phyloP scores from a whole-genome alignment of 495 filamentous ascomycete genomes.

The Podospora tetraspora region DNA sequence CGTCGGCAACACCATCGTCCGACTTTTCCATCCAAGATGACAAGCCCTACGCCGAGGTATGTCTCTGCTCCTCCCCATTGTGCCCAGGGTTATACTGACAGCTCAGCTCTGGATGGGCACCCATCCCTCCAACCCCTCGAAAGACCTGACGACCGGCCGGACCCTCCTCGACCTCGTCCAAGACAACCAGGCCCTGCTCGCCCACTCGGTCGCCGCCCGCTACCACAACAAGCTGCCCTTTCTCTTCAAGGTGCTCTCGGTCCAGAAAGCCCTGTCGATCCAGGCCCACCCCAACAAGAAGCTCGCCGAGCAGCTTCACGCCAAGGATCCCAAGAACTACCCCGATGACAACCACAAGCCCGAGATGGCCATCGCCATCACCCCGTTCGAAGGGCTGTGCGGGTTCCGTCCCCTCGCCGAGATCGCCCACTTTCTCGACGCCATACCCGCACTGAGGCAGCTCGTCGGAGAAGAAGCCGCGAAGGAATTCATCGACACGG shows the following conservation, averaged over 20 bases:
- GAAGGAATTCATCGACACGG: conserved; percentile 59
- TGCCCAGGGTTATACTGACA: too few relatives aligned
- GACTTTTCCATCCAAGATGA: conserved; percentile 73
- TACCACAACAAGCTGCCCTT: conserved; percentile 69
- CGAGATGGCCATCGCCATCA: conserved; percentile 97
- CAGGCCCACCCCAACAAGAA: conserved; percentile 99
- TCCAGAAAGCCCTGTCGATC: conserved; percentile 90
- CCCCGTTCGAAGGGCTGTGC: conserved; percentile 90
- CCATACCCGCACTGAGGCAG: conserved; percentile 64
- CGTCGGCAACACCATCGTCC: conserved; percentile 64
- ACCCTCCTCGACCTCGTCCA: conserved; percentile 85
- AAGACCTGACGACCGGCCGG: conserved; percentile 76
- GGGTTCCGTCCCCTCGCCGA: conserved; percentile 86
- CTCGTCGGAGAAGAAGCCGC: conserved; percentile 70
- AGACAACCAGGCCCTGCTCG: conserved; percentile 79
- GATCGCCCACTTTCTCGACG: conserved; percentile 77
- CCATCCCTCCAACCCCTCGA: conserved; percentile 90
- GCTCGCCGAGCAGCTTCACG: conserved; percentile 83
- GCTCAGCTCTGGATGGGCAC: conserved; percentile 96
- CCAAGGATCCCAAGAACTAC: conserved; percentile 85
- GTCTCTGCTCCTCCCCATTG: too few relatives aligned
- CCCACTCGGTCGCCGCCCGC: conserved; percentile 59
- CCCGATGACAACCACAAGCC: conserved; percentile 99
- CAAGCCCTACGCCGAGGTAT: conserved; percentile 86
- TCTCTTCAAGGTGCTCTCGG: conserved; percentile 93